Percentiles rank a stretch among this genome's conserved stretches.
Evolutionary conservation across 2,329 filamentous ascomycete species (phyloP).

Genomic region (Colletotrichum lindemuthianum): DNA sequence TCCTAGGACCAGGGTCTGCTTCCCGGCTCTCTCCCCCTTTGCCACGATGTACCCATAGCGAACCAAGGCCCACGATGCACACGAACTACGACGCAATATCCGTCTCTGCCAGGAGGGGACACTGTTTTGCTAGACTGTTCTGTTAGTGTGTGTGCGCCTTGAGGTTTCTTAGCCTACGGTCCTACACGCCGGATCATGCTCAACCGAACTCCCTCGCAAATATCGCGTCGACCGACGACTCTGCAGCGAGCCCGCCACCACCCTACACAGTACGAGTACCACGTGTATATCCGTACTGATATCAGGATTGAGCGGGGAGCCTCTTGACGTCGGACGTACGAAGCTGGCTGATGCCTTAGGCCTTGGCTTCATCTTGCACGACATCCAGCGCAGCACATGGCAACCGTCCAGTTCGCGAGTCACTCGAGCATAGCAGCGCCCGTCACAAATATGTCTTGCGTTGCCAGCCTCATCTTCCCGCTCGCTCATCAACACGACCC

Average conservation of each 20-base stretch:
- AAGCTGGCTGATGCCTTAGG: neutral
- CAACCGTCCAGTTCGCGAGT: neutral
- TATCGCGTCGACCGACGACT: neutral
- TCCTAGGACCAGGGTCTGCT: conserved; percentile 8
- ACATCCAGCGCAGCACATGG: too few relatives aligned
- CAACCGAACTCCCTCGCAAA: neutral
- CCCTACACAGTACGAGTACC: neutral
- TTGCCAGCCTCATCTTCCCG: too few relatives aligned
- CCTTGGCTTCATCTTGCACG: neutral
- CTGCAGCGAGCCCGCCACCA: too few relatives aligned
- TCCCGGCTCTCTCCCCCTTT: conserved; percentile 8
- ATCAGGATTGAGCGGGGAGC: neutral
- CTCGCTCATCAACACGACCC: too few relatives aligned
- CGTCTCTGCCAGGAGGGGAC: too few relatives aligned
- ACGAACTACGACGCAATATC: too few relatives aligned
- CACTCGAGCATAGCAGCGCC: too few relatives aligned
- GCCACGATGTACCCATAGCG: neutral
- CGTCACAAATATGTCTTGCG: too few relatives aligned
- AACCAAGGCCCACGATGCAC: too few relatives aligned
- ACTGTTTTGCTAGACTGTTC: too few relatives aligned
- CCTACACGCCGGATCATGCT: neutral
- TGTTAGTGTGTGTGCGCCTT: too few relatives aligned
- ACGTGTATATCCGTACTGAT: too few relatives aligned
- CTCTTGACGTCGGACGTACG: neutral
- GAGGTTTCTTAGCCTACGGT: neutral